Evolutionary conservation across 352 stramenopile genomes (phyloP), one percentile per base, ranked within the genome.

Genomic region (Globisporangium lucens): DNA sequence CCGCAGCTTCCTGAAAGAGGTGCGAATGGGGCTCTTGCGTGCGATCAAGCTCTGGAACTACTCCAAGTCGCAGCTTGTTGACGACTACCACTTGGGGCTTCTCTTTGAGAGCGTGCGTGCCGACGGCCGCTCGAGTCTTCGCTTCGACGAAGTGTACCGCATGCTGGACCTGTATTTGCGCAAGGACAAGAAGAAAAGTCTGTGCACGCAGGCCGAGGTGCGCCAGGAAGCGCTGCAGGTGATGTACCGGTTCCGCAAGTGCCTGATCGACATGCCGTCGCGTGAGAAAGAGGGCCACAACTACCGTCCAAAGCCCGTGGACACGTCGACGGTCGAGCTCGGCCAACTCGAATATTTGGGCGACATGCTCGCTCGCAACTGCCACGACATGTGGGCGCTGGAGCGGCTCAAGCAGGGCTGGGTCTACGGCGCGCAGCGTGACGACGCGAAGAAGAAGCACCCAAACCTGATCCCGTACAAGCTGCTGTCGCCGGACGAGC

Each of bases 211-310:
- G 72, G 76, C 73, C 0, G 83, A 94, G 72, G 87, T 96, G 49
- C 80, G 79, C 8, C 76, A 85, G 9, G 88, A 94, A 70, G 80
- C 88, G 12, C 68, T 94, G 33, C 79, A 93, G n/a, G 84, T 96
- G 56, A 95, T 95, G 88, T 95, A 91, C 56, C 87, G 88, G 22
- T 96, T 96, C 82, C 83, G 85, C 15, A 93, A 90, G 64, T 94
- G 84, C 65, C 72, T 96, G 13, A 96, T 94, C 22, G 88, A 95
- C 60, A 96, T 96, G 88, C 88, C 88, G 43, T 95, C 87, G 49
- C 85, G 88, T 61, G 88, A 96, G 65, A 94, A 95, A 43, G 88
- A 96, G 71, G 88, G 88, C 4, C 87, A 96, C 71, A 93, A 96
- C 59, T 96, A 96, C 63, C 75, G 80, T 1, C 88, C 88, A 12